phyloP scores from a whole-genome alignment of 257 asterid species.

The Paraleonurus japonicus region DNA sequence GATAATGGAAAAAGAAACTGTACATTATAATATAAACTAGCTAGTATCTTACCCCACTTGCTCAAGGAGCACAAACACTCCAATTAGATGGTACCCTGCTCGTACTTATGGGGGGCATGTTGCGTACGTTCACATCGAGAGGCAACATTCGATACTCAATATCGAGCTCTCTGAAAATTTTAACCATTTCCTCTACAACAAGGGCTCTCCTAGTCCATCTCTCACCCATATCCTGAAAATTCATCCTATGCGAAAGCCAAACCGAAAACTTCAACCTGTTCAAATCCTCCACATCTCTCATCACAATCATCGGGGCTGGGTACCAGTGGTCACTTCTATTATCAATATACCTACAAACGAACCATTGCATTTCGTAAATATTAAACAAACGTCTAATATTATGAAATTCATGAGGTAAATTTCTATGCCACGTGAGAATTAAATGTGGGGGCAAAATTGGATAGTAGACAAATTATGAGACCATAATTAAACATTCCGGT shows the following conservation, averaged over 20 bases:
- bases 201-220: slow-evolving; percentile 72
- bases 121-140: slow-evolving; percentile 63
- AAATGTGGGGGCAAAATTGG: too few relatives aligned
- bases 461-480: too few relatives aligned
- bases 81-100: slow-evolving; percentile 74
- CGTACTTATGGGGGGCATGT: slow-evolving; percentile 63
- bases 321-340: slow-evolving; percentile 78
- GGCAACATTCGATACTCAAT: slow-evolving; percentile 85
- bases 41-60: not conserved
- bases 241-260: slow-evolving; percentile 79
- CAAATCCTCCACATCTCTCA: slow-evolving; percentile 88
- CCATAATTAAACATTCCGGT: too few relatives aligned
- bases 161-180: slow-evolving; percentile 68
- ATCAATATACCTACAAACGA: slow-evolving; percentile 56
- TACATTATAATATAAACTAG: not conserved
- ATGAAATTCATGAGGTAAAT: too few relatives aligned
- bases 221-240: slow-evolving; percentile 89
- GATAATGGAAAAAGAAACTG: not conserved
- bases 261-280: slow-evolving; percentile 77
- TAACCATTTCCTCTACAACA: slow-evolving; percentile 78
- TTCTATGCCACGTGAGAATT: too few relatives aligned
- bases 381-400: too few relatives aligned
- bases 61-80: slow-evolving; percentile 35
- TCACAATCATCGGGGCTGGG: slow-evolving; percentile 62
- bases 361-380: not conserved